Base-by-base conservation (phyloP, 78 protist genomes). In the Bigelowiella natans region DNA sequence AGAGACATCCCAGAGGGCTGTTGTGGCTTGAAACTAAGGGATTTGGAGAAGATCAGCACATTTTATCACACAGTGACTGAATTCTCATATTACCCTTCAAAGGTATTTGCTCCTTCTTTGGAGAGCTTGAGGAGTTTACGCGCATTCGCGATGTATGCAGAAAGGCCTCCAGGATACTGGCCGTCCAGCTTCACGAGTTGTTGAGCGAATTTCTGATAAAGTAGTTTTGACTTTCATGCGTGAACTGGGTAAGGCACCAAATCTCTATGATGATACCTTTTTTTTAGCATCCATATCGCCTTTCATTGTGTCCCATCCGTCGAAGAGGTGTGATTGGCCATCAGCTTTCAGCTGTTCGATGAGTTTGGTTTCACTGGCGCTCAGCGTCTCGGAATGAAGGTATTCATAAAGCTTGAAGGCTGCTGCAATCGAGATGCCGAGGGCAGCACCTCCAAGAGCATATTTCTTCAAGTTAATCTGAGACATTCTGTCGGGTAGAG, bases 161-260 rank as follows among this genome's bases (percentile, higher is more conserved):
- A 7, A 29, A 93, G 90, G 0, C 95, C 95, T 0, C 94, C 94
- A 18, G 94, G 90, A 36, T 31, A 73, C 34, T 2, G 1, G 2
- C n/a, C 0, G 39, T 91, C 85, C 39, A 90, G 91, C 73, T 1
- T 36, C 18, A 0, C 40, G 3, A 88, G 39, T 63, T 93, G 93
- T 34, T 0, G 31, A 37, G 36, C 1, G 2, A 86, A 29, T 1
- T 18, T 7, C 73, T 51, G 73, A 7, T 18, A 51, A 18, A 18
- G 73, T 7, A 51, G 73, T 26, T 51, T 18, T 26, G 34, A 26
- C 73, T 51, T 51, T 18, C 73, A 18, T 7, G 73, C 34, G 73
- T 51, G 34, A 18, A 18, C 34, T 18, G 18, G 73, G 34, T 51
- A 51, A 18, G 34, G 34, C 7, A 51, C 73, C 73, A 51, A 51